Evolutionary conservation across 2,329 filamentous ascomycete genomes (phyloP).

Genomic region (Sordariomycetes sp.): DNA sequence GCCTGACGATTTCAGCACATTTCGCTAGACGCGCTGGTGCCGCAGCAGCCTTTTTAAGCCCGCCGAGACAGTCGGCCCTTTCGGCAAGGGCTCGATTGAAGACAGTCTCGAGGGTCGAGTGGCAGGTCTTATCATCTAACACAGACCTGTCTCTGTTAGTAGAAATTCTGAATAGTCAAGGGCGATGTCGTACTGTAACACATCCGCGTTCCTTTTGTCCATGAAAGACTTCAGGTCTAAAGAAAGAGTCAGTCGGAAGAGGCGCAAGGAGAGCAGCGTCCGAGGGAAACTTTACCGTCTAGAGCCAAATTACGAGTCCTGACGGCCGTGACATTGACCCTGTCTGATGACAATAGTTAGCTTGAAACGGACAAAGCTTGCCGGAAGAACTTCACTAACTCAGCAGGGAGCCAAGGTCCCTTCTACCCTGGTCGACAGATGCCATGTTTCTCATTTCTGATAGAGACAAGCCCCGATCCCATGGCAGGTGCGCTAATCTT

Average conservation of each 20-base stretch:
- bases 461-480: not conserved
- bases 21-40: constrained; percentile 46
- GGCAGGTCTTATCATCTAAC: constrained; percentile 67
- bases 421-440: not conserved
- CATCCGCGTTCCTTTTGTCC: constrained; percentile 17
- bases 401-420: not conserved
- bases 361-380: not conserved
- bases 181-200: constrained; percentile 19
- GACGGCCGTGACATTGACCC: constrained; percentile 18
- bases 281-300: constrained; percentile 18
- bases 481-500: not conserved
- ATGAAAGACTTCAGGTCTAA: constrained; percentile 23
- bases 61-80: constrained; percentile 47
- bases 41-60: constrained; percentile 34
- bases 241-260: not conserved
- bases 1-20: constrained; percentile 59
- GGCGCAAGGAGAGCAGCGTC: not conserved
- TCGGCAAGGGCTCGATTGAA: constrained; percentile 59
- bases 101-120: constrained; percentile 67
- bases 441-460: not conserved
- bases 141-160: not conserved
- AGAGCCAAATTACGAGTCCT: constrained; percentile 25
- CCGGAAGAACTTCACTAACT: not conserved
- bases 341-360: constrained; percentile 11
- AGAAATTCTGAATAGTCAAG: too few species aligned